phyloP scores from a whole-genome alignment of 257 asterid species.

The Primulina tabacum region DNA sequence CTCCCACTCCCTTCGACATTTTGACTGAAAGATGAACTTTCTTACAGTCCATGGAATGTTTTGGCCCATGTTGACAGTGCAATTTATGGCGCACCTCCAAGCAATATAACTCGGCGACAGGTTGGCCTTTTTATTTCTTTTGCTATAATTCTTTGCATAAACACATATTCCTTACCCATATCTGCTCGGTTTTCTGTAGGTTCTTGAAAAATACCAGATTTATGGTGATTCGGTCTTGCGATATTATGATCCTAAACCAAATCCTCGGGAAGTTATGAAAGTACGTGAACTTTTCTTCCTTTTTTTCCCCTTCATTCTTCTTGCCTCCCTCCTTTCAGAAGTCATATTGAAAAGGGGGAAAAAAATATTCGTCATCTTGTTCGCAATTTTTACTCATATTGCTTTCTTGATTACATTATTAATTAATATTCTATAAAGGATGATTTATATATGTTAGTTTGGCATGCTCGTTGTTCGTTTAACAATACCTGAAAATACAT shows the following conservation, averaged over 20 bases:
- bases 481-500: constrained; percentile 17
- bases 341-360: neutral
- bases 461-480: neutral
- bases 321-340: neutral
- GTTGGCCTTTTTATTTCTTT: constrained; percentile 34
- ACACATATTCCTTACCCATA: constrained; percentile 11
- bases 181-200: constrained; percentile 38
- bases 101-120: constrained; percentile 76
- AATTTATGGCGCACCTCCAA: constrained; percentile 67
- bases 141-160: constrained; percentile 2
- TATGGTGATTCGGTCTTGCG: constrained; percentile 72
- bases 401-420: neutral
- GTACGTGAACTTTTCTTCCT: constrained; percentile 34
- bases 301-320: neutral
- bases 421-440: neutral
- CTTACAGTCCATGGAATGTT: constrained; percentile 78
- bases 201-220: constrained; percentile 72
- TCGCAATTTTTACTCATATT: neutral
- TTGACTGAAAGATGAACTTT: constrained; percentile 29
- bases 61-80: constrained; percentile 81
- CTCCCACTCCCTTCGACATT: constrained; percentile 21
- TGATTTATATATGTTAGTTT: constrained; percentile 6
- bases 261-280: constrained; percentile 63
- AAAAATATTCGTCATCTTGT: neutral
- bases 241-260: constrained; percentile 60